phyloP scores from a whole-genome alignment of 148 eudicot species.

The Vaccinium vitisidaea region DNA sequence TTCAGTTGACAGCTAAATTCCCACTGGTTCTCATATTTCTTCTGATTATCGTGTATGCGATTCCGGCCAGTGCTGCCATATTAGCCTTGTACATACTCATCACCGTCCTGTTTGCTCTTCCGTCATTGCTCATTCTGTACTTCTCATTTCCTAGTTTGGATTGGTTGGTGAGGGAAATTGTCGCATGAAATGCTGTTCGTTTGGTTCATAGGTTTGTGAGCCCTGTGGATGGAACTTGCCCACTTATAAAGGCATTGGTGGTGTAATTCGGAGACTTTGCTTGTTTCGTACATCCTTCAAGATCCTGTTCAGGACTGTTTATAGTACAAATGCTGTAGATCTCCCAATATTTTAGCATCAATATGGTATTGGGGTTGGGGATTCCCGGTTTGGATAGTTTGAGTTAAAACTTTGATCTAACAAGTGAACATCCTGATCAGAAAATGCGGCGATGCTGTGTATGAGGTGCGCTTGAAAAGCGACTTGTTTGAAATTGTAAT shows the following conservation, averaged over 20 bases:
- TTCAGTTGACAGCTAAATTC: conserved; percentile 43
- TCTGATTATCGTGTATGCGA: conserved; percentile 35
- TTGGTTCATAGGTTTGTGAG: background rate
- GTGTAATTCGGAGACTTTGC: background rate
- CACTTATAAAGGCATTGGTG: background rate
- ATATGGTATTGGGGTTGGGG: background rate
- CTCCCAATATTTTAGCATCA: background rate
- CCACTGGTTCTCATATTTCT: conserved; percentile 44
- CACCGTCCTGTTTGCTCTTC: conserved; percentile 43
- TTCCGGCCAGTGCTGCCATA: conserved; percentile 48
- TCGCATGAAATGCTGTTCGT: conserved; percentile 18
- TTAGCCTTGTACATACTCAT: conserved; percentile 42
- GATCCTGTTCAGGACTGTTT: background rate
- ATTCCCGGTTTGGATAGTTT: background rate
- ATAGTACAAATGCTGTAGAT: background rate
- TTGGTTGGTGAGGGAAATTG: conserved; percentile 50
- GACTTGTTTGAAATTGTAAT: background rate
- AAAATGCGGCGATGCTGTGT: background rate
- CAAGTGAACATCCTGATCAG: background rate
- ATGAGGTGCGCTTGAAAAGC: background rate
- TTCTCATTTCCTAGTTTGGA: conserved; percentile 51
- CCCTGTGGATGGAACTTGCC: background rate
- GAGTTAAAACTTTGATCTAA: background rate
- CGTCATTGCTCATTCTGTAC: conserved; percentile 47
- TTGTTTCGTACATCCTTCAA: background rate